Conservation (phyloP, 108 stramenopile species). For the Conticribra guillardii region DNA sequence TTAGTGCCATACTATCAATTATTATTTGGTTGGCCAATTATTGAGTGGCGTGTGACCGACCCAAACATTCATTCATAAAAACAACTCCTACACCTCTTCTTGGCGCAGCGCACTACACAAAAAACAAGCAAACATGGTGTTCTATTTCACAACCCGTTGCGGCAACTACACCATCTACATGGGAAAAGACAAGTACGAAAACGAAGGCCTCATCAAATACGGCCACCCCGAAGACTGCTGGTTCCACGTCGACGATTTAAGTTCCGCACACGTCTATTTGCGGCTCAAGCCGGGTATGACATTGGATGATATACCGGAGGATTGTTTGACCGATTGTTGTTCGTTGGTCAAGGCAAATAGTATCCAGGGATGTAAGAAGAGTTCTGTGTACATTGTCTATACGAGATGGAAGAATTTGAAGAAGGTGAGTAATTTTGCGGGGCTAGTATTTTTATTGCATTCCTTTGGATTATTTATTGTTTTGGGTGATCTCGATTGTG, state of each 20-base stretch:
- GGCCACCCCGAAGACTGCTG: constrained; percentile 84
- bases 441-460: too few relatives aligned
- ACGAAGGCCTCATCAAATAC: constrained; percentile 98
- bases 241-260: constrained; percentile 99
- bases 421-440: constrained; percentile 57
- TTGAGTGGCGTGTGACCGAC: too few relatives aligned
- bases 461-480: background rate
- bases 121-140: constrained; percentile 63
- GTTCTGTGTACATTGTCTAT: constrained; percentile 77
- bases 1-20: too few relatives aligned
- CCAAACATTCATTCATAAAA: background rate
- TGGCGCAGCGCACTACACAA: too few relatives aligned
- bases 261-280: constrained; percentile 97
- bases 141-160: constrained; percentile 73
- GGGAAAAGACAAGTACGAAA: constrained; percentile 95
- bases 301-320: constrained; percentile 83
- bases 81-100: background rate
- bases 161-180: constrained; percentile 84
- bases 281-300: constrained; percentile 90
- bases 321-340: constrained; percentile 71
- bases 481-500: too few relatives aligned
- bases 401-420: constrained; percentile 88
- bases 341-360: constrained; percentile 85
- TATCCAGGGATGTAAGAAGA: constrained; percentile 82
- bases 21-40: too few relatives aligned